Conservation (phyloP, 2,329 filamentous ascomycete species). For the Calonectria fujianensis region DNA sequence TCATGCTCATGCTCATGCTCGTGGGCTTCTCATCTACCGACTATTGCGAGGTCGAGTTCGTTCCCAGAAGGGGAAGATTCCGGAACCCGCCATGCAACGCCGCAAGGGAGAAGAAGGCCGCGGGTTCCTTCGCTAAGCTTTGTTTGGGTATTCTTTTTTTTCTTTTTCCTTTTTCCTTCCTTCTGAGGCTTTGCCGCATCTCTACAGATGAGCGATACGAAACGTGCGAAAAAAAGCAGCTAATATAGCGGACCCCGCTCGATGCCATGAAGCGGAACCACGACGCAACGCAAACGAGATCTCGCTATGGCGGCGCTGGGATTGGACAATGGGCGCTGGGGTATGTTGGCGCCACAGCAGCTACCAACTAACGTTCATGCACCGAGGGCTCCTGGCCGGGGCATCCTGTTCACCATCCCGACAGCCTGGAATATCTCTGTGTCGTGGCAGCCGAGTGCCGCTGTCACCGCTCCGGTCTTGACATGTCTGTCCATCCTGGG, state of each 20-base stretch:
- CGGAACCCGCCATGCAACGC: slow-evolving; percentile 1
- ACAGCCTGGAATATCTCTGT: slow-evolving; percentile 16
- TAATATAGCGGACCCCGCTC: slow-evolving; percentile 22
- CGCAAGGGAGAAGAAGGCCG: background rate
- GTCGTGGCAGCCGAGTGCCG: slow-evolving; percentile 15
- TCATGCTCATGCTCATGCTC: background rate
- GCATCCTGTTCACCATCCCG: slow-evolving; percentile 24
- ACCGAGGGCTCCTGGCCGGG: slow-evolving; percentile 2
- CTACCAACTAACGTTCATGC: slow-evolving; percentile 21
- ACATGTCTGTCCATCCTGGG: slow-evolving; percentile 4
- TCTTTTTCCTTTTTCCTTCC: background rate
- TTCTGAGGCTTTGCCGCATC: background rate
- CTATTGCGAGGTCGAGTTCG: background rate
- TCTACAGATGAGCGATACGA: background rate
- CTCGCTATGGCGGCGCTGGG: slow-evolving; percentile 31
- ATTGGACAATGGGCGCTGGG: slow-evolving; percentile 31
- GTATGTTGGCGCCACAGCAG: slow-evolving; percentile 11
- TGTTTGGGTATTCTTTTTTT: background rate
- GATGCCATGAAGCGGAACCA: slow-evolving; percentile 14
- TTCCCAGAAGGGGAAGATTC: slow-evolving; percentile 9
- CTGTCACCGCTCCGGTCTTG: slow-evolving; percentile 4
- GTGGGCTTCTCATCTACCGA: background rate
- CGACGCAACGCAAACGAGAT: slow-evolving; percentile 12
- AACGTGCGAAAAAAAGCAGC: slow-evolving; percentile 13
- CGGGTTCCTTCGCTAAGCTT: background rate